A percentile compares a stretch with the other conserved stretches of the same genome.
These are phyloP conservation scores for Ogataea wickerhamii DNA, from an alignment of 805 yeast species.

Conservation along the genomic window DNA sequence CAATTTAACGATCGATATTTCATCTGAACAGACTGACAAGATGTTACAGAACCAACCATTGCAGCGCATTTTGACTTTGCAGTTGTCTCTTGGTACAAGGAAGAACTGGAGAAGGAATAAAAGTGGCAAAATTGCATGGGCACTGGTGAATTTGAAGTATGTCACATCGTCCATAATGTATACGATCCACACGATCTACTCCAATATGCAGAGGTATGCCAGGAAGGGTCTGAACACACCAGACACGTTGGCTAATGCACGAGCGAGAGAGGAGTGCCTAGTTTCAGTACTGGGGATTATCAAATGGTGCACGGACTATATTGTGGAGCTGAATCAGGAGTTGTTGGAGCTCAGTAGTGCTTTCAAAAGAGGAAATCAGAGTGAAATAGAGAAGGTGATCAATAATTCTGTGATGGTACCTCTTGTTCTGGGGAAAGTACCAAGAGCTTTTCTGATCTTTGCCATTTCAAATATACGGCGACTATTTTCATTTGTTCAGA, in stretches of 20 bases:
- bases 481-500: slow-evolving; percentile 53
- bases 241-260: slow-evolving; percentile 39
- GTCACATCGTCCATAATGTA: slow-evolving; percentile 69
- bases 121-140: slow-evolving; percentile 53
- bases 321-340: slow-evolving; percentile 72
- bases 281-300: slow-evolving; percentile 70
- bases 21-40: slow-evolving; percentile 73
- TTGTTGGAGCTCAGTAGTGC: slow-evolving; percentile 43
- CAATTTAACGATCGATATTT: slow-evolving; percentile 64
- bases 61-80: slow-evolving; percentile 68
- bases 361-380: slow-evolving; percentile 24
- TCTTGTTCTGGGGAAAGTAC: slow-evolving; percentile 62
- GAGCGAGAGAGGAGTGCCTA: slow-evolving; percentile 58
- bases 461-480: slow-evolving; percentile 65
- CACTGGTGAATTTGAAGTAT: slow-evolving; percentile 63
- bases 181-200: slow-evolving; percentile 53
- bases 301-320: slow-evolving; percentile 81
- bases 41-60: slow-evolving; percentile 72
- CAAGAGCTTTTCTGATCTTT: slow-evolving; percentile 62
- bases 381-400: slow-evolving; percentile 21
- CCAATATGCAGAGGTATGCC: slow-evolving; percentile 58
- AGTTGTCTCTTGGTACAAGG: slow-evolving; percentile 57
- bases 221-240: slow-evolving; percentile 50
- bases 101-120: slow-evolving; percentile 37
- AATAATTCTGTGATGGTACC: slow-evolving; percentile 46